Base-by-base conservation (phyloP, 2,329 filamentous ascomycete species). In the Exutisphaerella laricina region DNA sequence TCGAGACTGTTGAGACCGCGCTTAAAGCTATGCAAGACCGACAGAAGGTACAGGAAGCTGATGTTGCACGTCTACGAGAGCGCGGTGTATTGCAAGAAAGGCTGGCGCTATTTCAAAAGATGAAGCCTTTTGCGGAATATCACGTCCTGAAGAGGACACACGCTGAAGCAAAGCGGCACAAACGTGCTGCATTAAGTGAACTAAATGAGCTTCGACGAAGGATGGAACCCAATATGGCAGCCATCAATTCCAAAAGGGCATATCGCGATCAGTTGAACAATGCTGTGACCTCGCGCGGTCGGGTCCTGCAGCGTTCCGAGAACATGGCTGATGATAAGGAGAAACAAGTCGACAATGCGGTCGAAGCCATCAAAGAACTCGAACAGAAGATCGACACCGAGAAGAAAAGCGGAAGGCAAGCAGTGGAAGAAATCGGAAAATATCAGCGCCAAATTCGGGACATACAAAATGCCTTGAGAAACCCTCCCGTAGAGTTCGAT, bases 51-150 rank as follows among this genome's bases (percentile, higher is more conserved):
- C 78, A 94, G 32, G 79, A 85, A 57, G 81, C 78, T 7, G 89
- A 96, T 57, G 88, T 97, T 17, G 83, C 94, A 55, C 81, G 86
- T 50, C 75, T 92, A 58, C 78, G 79, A 36, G 84, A 97, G 62
- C 79, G 88, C 44, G 78, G 83, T 42, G 73, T 78, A 39, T 78
- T 88, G 37, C 71, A 83, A 56, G 69, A 77, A 39, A 78, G 76
- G 43, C 73, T 90, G 4, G 68, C 75, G 18, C 71, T 83, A 34
- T 71, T 95, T 33, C 72, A 84, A 50, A 76, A 75, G 25, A 75
- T 79, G 18, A 75, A 81, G 28, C 79, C 84, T 0, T 70, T 88
- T 26, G 74, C 84, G 14, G 70, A 77, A 48, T 90, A 86, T 58
- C 71, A 70, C 22, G 70, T 77, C 21, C 70, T 78, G 1, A 74